Percentiles rank a stretch among this genome's conserved stretches.
Conservation (phyloP, 768 basidiomycete genomes). For the Mycena amicta region DNA sequence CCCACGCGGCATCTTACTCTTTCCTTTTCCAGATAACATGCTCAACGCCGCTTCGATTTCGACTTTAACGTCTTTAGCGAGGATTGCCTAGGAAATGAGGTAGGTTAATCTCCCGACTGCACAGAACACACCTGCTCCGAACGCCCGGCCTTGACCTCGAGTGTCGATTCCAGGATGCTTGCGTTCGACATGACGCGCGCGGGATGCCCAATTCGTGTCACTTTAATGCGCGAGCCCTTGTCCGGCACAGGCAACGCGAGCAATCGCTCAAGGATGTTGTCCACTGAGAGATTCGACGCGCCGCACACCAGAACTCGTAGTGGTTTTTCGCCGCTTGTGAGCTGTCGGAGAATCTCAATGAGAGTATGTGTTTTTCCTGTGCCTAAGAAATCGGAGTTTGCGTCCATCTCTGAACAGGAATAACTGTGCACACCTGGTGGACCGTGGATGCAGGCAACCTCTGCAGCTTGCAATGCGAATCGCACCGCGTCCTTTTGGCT, state of each 20-base stretch:
- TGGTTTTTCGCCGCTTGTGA: conserved; percentile 58
- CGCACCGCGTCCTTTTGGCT: conserved; percentile 84
- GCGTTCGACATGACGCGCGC: conserved; percentile 84
- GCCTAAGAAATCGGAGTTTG: too few relatives aligned
- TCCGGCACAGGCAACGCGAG: conserved; percentile 57
- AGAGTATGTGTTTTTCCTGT: conserved; percentile 97
- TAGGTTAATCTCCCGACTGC: neutral
- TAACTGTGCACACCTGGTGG: conserved; percentile 80
- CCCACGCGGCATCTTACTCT: conserved; percentile 71
- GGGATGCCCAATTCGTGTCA: conserved; percentile 94
- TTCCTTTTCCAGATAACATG: conserved; percentile 71
- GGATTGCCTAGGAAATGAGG: conserved; percentile 65
- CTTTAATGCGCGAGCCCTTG: conserved; percentile 53
- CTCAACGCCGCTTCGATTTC: conserved; percentile 77
- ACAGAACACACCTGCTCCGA: conserved; percentile 61
- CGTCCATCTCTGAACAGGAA: too few relatives aligned
- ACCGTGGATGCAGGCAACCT: conserved; percentile 93
- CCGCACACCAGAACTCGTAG: conserved; percentile 84
- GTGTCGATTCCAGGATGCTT: conserved; percentile 64
- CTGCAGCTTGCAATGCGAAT: conserved; percentile 78
- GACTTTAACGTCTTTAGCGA: conserved; percentile 86
- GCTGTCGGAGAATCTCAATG: conserved; percentile 89
- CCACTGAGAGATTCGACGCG: conserved; percentile 92
- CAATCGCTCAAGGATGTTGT: conserved; percentile 91
- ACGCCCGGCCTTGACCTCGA: conserved; percentile 71